Percentiles rank a stretch among this genome's conserved stretches.
Conservation (phyloP, 768 basidiomycete genomes). For the Rhodotorula sphaerocarpa region DNA sequence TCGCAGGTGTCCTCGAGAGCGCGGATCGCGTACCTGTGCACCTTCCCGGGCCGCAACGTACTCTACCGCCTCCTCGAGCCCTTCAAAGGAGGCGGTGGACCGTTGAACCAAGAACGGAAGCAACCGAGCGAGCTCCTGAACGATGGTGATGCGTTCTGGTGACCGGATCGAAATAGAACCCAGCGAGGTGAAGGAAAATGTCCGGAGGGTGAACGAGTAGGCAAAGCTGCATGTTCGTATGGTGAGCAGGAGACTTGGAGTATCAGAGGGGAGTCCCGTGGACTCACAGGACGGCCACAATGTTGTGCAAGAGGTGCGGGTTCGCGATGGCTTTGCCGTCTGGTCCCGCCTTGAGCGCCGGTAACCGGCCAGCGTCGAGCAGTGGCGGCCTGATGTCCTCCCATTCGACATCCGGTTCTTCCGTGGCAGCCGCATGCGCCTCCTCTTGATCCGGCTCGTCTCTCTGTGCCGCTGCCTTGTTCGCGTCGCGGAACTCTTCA, state of each 20-base stretch:
- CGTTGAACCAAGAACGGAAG: slow-evolving; percentile 28
- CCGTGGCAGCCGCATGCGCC: not conserved
- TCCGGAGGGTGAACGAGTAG: slow-evolving; percentile 31
- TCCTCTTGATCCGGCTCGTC: not conserved
- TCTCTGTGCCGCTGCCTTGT: not conserved
- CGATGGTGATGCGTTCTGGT: slow-evolving; percentile 18
- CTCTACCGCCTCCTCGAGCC: slow-evolving; percentile 14
- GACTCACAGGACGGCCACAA: slow-evolving; percentile 31
- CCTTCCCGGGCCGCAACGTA: slow-evolving; percentile 23
- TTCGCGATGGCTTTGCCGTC: not conserved
- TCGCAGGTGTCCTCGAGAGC: not conserved
- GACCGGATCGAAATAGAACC: slow-evolving; percentile 4
- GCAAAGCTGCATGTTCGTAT: slow-evolving; percentile 15
- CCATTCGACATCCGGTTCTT: slow-evolving; percentile 13
- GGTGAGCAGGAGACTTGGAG: not conserved
- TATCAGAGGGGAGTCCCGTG: too few species aligned
- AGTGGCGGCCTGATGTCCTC: not conserved
- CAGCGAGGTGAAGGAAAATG: slow-evolving; percentile 28
- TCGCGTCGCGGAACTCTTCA: slow-evolving; percentile 8
- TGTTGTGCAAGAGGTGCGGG: slow-evolving; percentile 19
- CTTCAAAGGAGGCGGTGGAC: not conserved
- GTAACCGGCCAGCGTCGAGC: not conserved
- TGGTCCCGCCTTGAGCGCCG: slow-evolving; percentile 1
- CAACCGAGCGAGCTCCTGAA: slow-evolving; percentile 15
- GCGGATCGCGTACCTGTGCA: not conserved